Conservation (phyloP, 805 yeast species). For the Candida orba region DNA sequence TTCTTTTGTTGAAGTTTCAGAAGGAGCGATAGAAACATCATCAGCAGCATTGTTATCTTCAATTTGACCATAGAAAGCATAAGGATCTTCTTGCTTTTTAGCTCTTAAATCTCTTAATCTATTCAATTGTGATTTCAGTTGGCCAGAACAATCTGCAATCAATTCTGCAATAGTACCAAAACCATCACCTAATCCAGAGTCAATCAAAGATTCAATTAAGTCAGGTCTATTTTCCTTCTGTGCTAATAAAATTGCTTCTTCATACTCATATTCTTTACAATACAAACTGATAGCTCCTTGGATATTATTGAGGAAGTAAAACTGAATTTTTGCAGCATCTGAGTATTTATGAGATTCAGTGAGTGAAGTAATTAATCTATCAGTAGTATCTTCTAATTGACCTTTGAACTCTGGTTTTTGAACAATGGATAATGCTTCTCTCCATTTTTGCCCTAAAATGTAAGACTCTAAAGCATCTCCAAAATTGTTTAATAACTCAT, state of each 20-base stretch:
- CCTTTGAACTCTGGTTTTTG: constrained; percentile 33
- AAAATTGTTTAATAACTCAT: constrained; percentile 54
- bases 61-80: constrained; percentile 67
- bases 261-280: constrained; percentile 70
- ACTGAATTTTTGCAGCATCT: constrained; percentile 75
- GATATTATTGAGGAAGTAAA: constrained; percentile 50
- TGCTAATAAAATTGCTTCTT: constrained; percentile 67
- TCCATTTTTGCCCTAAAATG: constrained; percentile 70
- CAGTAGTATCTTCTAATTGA: constrained; percentile 41
- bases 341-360: constrained; percentile 64
- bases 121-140: constrained; percentile 71
- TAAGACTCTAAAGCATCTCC: constrained; percentile 66
- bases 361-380: constrained; percentile 50
- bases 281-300: constrained; percentile 58
- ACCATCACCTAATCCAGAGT: constrained; percentile 75
- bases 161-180: constrained; percentile 84
- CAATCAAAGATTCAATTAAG: constrained; percentile 53
- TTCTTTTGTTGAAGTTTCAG: constrained; percentile 87
- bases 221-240: constrained; percentile 34
- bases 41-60: constrained; percentile 71
- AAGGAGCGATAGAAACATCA: constrained; percentile 89
- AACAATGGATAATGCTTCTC: constrained; percentile 67
- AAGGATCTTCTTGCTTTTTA: constrained; percentile 80
- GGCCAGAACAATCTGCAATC: constrained; percentile 88
- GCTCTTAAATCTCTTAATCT: constrained; percentile 79